phyloP scores from a whole-genome alignment of 768 basidiomycete genomes.

The Sistotremastrum niveocremeum region DNA sequence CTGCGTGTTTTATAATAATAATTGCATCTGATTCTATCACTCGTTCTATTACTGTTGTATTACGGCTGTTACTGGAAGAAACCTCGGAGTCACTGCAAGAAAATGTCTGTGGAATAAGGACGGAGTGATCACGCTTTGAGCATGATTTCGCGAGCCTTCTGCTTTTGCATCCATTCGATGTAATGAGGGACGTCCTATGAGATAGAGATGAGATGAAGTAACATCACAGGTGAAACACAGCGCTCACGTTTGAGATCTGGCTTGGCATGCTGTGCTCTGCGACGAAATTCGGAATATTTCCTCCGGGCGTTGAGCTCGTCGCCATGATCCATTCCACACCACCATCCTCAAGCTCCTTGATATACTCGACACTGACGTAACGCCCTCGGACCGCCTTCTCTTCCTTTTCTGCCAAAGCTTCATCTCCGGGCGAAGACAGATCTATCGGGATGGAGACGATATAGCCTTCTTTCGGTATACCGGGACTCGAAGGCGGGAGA shows the following conservation, averaged over 20 bases:
- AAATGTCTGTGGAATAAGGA: no score
- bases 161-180: constrained; percentile 44
- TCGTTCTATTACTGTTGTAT: no score
- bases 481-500: constrained; percentile 32
- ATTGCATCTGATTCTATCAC: no score
- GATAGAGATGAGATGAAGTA: constrained; percentile 1
- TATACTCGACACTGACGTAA: constrained; percentile 56
- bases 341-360: constrained; percentile 49
- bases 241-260: constrained; percentile 45
- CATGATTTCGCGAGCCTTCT: neutral
- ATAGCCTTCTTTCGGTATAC: constrained; percentile 36
- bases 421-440: constrained; percentile 31
- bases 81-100: no score
- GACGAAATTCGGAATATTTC: constrained; percentile 51
- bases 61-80: no score
- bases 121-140: no score
- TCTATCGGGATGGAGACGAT: constrained; percentile 60
- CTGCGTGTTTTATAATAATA: no score
- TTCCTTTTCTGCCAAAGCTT: constrained; percentile 46
- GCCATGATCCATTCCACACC: constrained; percentile 72
- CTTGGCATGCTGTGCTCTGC: constrained; percentile 47
- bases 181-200: constrained; percentile 61
- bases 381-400: constrained; percentile 51
- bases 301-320: constrained; percentile 58
- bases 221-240: neutral